A percentile compares a stretch with the other conserved stretches of the same genome.
These are phyloP conservation scores for Pythium plurisporium DNA, from an alignment of 352 stramenopile species.

Conservation along the genomic window DNA sequence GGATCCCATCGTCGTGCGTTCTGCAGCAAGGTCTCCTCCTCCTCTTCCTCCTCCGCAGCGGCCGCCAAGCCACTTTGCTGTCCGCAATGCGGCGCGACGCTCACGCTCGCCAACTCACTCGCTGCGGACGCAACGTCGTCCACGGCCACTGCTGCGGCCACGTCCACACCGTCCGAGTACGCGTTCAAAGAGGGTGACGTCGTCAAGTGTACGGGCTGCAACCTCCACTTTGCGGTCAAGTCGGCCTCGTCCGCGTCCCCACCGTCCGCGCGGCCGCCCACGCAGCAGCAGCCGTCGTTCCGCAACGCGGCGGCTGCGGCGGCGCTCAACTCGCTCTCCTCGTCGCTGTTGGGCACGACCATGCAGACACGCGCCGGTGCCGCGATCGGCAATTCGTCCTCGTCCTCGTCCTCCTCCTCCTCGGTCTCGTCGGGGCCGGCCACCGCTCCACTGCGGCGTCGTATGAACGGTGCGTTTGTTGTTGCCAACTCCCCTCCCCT, in stretches of 20 bases:
- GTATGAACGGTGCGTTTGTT: conserved; percentile 41
- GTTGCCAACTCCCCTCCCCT: no score
- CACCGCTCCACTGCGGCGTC: conserved; percentile 21
- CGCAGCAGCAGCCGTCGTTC: conserved; percentile 34
- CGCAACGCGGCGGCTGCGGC: conserved; percentile 60
- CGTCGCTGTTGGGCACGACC: conserved; percentile 41
- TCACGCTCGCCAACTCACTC: conserved; percentile 42
- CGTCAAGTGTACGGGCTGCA: conserved; percentile 69
- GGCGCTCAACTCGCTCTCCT: conserved; percentile 62
- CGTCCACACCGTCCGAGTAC: neutral
- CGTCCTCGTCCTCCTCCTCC: neutral
- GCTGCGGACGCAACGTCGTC: neutral
- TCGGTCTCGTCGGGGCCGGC: neutral
- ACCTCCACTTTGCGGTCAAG: conserved; percentile 71
- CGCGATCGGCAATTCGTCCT: conserved; percentile 17
- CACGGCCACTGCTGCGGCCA: neutral
- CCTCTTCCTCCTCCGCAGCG: neutral
- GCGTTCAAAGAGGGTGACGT: conserved; percentile 76
- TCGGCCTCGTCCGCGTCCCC: conserved; percentile 19
- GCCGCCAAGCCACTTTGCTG: conserved; percentile 40
- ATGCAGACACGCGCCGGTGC: conserved; percentile 41
- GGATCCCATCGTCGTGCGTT: neutral
- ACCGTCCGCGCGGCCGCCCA: neutral
- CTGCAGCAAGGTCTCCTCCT: conserved; percentile 4
- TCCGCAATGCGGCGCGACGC: conserved; percentile 55